A percentile compares a stretch with the other conserved stretches of the same genome.
Evolutionary conservation across 345 rosid species (phyloP).

Genomic region (Citrus sinensis): DNA sequence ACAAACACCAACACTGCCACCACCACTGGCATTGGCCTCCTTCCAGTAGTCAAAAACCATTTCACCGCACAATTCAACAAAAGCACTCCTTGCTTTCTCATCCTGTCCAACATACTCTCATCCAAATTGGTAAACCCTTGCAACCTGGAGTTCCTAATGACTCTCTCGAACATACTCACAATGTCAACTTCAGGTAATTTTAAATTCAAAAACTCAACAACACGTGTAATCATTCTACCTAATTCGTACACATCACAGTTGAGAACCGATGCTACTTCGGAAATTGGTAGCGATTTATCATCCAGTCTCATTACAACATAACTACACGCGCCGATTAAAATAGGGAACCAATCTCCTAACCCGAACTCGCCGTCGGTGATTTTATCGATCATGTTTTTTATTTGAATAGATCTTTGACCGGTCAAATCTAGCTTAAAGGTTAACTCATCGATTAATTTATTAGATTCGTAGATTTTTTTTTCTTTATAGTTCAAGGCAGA

Average conservation of each 20-base stretch:
- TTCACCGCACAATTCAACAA: constrained; percentile 67
- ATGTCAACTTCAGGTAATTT: constrained; percentile 53
- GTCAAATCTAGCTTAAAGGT: constrained; percentile 29
- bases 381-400: constrained; percentile 34
- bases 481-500: constrained; percentile 44
- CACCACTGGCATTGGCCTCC: constrained; percentile 75
- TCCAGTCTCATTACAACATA: constrained; percentile 52
- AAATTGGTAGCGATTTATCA: constrained; percentile 44
- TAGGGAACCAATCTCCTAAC: constrained; percentile 58
- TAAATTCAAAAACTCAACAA: constrained; percentile 48
- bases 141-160: constrained; percentile 30
- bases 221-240: constrained; percentile 67
- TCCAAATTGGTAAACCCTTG: constrained; percentile 29
- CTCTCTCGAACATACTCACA: constrained; percentile 44
- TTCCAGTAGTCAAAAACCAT: constrained; percentile 74
- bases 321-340: constrained; percentile 68
- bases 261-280: constrained; percentile 38
- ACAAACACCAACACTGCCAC: constrained; percentile 70
- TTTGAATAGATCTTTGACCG: constrained; percentile 16
- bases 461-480: constrained; percentile 60
- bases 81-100: constrained; percentile 66
- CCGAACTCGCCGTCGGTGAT: constrained; percentile 72
- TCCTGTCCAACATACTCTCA: constrained; percentile 34
- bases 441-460: constrained; percentile 36
- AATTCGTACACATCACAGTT: constrained; percentile 60